Conservation (phyloP, 148 eudicot genomes). For the Oxyria digyna region DNA sequence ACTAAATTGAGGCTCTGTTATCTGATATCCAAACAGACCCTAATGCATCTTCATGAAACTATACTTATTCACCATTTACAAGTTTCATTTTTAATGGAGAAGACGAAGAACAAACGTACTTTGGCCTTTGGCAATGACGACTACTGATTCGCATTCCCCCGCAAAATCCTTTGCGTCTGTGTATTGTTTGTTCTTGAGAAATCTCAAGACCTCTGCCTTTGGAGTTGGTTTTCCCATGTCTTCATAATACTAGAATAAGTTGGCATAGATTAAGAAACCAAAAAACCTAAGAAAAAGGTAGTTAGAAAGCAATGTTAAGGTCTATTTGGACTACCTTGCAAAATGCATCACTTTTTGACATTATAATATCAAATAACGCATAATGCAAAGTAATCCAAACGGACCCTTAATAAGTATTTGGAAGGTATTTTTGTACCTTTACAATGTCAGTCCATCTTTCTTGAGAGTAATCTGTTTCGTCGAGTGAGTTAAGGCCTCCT, state of each 20-base stretch:
- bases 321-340: not conserved
- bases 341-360: too few species aligned
- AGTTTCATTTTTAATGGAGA: too few species aligned
- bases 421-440: conserved; percentile 28
- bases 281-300: too few species aligned
- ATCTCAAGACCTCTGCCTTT: conserved; percentile 68
- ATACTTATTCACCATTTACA: too few species aligned
- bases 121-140: conserved; percentile 93
- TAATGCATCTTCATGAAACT: too few species aligned
- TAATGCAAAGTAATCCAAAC: too few species aligned
- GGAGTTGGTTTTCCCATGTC: conserved; percentile 90
- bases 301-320: not conserved
- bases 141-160: conserved; percentile 88
- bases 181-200: conserved; percentile 51
- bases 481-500: conserved; percentile 89
- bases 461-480: conserved; percentile 71
- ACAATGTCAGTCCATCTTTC: conserved; percentile 97
- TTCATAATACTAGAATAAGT: conserved; percentile 56
- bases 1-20: not conserved
- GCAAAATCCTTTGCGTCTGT: conserved; percentile 82
- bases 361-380: too few species aligned
- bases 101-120: conserved; percentile 27
- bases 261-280: too few species aligned
- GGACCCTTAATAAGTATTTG: too few species aligned
- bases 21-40: not conserved